Percentiles rank a stretch among this genome's conserved stretches.
Conservation (phyloP, 495 filamentous ascomycete species). For the Poronia punctata region DNA sequence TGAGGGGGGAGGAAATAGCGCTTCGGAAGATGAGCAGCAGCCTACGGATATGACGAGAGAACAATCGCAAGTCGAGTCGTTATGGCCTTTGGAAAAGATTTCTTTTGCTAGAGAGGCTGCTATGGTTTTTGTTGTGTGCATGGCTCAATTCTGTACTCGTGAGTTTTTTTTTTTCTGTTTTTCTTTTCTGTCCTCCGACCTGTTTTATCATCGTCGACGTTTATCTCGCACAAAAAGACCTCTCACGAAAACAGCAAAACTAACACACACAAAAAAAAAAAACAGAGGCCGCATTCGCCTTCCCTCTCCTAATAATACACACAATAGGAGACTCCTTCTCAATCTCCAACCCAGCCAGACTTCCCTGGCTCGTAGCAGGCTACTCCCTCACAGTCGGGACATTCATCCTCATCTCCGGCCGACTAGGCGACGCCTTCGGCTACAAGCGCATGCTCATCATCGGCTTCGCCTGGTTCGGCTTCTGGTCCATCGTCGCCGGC, state of each 20-base stretch:
- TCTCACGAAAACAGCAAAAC: not conserved
- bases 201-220: no score
- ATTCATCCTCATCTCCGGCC: constrained; percentile 52
- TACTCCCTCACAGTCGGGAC: constrained; percentile 53
- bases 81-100: constrained; percentile 10
- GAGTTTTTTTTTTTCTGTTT: not conserved
- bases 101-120: constrained; percentile 1
- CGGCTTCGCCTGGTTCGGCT: constrained; percentile 46
- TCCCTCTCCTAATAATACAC: constrained; percentile 20
- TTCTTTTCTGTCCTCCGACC: not conserved
- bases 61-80: constrained; percentile 3
- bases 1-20: no score
- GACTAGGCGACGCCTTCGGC: constrained; percentile 50
- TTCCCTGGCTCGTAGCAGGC: constrained; percentile 46
- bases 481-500: constrained; percentile 46
- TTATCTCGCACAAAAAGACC: no score
- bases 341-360: constrained; percentile 10
- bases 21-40: no score
- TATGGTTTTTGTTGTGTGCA: constrained; percentile 10
- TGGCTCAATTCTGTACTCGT: constrained; percentile 12
- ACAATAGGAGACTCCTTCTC: constrained; percentile 19
- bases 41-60: constrained; percentile 2
- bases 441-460: constrained; percentile 46
- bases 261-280: not conserved
- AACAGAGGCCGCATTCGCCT: constrained; percentile 12